Evolutionary conservation across 768 basidiomycete genomes (phyloP).

Genomic region (Hericium alpestre): DNA sequence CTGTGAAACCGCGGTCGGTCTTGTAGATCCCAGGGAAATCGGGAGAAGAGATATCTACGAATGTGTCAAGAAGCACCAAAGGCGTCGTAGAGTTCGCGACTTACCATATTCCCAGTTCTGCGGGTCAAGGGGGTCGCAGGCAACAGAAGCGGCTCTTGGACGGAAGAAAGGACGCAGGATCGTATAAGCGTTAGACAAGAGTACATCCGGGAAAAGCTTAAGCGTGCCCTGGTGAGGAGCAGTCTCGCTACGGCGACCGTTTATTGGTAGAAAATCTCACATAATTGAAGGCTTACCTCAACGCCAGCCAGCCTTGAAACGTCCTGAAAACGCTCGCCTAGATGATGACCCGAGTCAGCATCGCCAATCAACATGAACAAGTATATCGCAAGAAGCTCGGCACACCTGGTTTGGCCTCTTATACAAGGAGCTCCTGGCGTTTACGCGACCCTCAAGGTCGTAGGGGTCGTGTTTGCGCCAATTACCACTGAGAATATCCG

Average conservation of each 20-base stretch:
- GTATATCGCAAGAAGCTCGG: too few relatives aligned
- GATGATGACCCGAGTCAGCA: neutral
- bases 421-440: conserved; percentile 26
- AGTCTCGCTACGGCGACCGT: conserved; percentile 11
- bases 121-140: conserved; percentile 7
- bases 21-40: conserved; percentile 14
- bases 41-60: conserved; percentile 4
- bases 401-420: conserved; percentile 11
- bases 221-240: conserved; percentile 21
- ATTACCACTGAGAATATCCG: conserved; percentile 15
- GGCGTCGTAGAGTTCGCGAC: neutral
- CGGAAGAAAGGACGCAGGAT: conserved; percentile 28
- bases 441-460: conserved; percentile 15
- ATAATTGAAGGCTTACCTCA: neutral
- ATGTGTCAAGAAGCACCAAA: neutral
- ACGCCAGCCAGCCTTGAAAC: conserved; percentile 14
- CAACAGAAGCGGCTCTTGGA: conserved; percentile 2
- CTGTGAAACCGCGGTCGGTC: neutral
- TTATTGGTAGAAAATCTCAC: neutral
- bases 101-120: conserved; percentile 14
- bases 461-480: conserved; percentile 19
- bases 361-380: neutral
- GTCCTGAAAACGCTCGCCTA: conserved; percentile 12
- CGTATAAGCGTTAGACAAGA: conserved; percentile 22
- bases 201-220: conserved; percentile 21